These are phyloP conservation scores for Komagataella pastoris DNA, from an alignment of 805 yeast genomes.

Conservation along the genomic window DNA sequence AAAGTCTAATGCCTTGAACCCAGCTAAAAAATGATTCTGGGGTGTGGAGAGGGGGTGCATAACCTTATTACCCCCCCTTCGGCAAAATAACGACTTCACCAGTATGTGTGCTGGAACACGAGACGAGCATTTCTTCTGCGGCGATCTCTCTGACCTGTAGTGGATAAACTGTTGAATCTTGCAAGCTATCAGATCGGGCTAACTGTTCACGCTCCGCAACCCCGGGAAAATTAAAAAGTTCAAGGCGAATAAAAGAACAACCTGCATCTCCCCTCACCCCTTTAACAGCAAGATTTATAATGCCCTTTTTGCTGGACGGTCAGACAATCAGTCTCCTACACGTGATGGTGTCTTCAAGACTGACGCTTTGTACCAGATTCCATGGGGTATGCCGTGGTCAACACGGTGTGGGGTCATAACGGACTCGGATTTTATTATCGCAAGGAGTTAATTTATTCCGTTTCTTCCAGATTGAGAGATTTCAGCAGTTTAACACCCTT, in stretches of 20 bases:
- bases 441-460: no score
- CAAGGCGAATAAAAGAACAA: neutral
- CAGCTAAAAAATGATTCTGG: neutral
- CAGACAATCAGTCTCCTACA: no score
- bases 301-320: neutral
- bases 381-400: no score
- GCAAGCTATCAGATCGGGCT: neutral
- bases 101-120: no score
- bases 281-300: neutral
- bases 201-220: neutral
- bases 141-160: neutral
- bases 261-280: neutral
- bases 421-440: no score
- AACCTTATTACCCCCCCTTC: neutral
- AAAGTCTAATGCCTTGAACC: neutral
- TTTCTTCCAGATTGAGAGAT: no score
- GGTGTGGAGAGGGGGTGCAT: neutral
- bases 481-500: no score
- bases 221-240: neutral
- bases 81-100: neutral
- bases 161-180: neutral
- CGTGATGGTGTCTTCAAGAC: no score
- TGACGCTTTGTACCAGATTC: no score
- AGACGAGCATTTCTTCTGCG: no score
- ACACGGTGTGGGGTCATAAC: no score